A percentile compares a stretch with the other conserved stretches of the same genome.
phyloP scores from a whole-genome alignment of 2,329 filamentous ascomycete species.

The Colletotrichum lupini region DNA sequence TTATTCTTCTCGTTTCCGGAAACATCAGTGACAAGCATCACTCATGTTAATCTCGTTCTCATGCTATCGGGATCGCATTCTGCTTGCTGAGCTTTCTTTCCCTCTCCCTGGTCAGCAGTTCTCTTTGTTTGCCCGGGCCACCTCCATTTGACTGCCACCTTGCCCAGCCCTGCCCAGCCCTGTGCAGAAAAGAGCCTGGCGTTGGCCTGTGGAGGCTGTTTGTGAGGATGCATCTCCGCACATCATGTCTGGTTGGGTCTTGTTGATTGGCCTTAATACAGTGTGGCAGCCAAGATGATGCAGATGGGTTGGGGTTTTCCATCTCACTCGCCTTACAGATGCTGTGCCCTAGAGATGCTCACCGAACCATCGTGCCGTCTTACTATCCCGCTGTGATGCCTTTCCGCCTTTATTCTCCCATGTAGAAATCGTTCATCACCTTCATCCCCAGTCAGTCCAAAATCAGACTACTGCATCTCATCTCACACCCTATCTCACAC shows the following conservation, averaged over 20 bases:
- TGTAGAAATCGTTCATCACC: neutral
- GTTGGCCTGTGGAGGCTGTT: neutral
- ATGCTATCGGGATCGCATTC: neutral
- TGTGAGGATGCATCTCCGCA: neutral
- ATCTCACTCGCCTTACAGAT: neutral
- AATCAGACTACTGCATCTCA: neutral
- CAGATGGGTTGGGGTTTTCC: neutral
- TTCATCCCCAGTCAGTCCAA: neutral
- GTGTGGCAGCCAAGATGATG: neutral
- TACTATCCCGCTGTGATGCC: neutral
- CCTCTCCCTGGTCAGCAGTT: neutral
- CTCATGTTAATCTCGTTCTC: neutral
- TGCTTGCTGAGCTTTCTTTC: neutral
- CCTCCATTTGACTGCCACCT: neutral
- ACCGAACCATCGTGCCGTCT: neutral
- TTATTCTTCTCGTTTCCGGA: too few species aligned
- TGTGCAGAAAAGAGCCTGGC: neutral
- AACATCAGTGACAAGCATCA: neutral
- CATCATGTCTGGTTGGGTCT: neutral
- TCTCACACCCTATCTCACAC: neutral
- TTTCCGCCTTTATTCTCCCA: neutral
- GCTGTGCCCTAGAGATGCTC: too few species aligned
- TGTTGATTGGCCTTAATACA: neutral
- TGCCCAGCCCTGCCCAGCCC: constrained; percentile 6
- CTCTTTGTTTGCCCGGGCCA: neutral